Conservation (phyloP, 2,329 filamentous ascomycete genomes). For the Leptoxyphium fumago region DNA sequence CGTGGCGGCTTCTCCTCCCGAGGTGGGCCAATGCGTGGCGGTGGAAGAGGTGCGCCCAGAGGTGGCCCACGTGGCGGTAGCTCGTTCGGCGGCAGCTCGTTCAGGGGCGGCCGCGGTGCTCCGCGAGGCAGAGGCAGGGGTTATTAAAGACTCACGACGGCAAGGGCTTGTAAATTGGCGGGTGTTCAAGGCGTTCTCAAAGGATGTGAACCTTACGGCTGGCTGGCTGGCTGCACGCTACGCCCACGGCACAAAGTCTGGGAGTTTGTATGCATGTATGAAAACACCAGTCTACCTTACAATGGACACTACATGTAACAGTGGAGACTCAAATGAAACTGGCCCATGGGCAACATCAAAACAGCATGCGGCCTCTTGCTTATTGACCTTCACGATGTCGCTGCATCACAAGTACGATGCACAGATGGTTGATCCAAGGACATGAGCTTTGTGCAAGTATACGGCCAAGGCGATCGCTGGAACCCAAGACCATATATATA, state of each 20-base stretch:
- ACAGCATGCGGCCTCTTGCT: no score
- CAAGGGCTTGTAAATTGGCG: not conserved
- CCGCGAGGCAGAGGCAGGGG: no score
- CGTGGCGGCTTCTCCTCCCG: conserved; percentile 36
- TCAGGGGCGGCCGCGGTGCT: conserved; percentile 20
- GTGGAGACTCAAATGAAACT: no score
- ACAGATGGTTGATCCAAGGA: no score
- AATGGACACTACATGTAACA: no score
- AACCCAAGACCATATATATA: no score
- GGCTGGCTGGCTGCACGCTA: not conserved
- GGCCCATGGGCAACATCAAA: no score
- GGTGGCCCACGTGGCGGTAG: conserved; percentile 26
- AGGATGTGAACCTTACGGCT: not conserved
- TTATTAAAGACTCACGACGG: no score
- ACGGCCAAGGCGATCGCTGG: no score
- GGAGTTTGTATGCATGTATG: not conserved
- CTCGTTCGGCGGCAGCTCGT: conserved; percentile 36
- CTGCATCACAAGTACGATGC: no score
- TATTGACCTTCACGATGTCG: no score
- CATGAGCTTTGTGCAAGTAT: no score
- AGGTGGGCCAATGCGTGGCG: conserved; percentile 37
- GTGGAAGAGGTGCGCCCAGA: conserved; percentile 31
- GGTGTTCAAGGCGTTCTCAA: not conserved
- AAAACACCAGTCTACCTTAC: not conserved
- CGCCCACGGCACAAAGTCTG: not conserved